phyloP scores from a whole-genome alignment of 805 yeast genomes.

The Yarrowia divulgata region DNA sequence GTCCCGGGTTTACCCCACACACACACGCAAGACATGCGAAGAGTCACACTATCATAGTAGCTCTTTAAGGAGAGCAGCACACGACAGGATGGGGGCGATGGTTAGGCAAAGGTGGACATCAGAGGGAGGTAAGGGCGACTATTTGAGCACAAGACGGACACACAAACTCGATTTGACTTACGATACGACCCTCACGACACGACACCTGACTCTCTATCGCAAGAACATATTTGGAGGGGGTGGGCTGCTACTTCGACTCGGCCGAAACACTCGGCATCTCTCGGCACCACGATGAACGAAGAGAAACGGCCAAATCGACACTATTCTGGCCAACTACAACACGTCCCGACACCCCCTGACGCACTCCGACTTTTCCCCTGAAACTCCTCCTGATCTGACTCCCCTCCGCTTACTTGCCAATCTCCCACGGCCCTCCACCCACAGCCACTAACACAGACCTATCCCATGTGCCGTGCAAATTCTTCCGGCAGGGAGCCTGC shows the following conservation, averaged over 20 bases:
- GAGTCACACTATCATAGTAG: conserved; percentile 7
- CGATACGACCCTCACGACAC: no score
- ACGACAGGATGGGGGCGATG: neutral
- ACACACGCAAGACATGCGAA: neutral
- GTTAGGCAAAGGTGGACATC: no score
- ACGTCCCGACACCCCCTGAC: neutral
- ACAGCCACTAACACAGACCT: conserved; percentile 55
- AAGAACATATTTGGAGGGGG: neutral
- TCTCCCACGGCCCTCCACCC: no score
- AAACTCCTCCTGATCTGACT: neutral
- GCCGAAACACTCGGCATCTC: neutral
- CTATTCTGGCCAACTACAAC: neutral
- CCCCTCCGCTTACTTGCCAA: neutral
- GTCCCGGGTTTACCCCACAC: neutral
- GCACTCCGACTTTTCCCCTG: neutral
- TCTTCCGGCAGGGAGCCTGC: conserved; percentile 88
- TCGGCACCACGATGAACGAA: neutral
- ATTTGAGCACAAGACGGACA: neutral
- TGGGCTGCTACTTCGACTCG: neutral
- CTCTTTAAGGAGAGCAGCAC: neutral
- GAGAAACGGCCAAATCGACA: neutral
- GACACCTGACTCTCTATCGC: no score
- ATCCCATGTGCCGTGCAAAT: conserved; percentile 96
- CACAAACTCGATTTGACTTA: neutral
- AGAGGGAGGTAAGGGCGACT: neutral